Conservation (phyloP, 2,329 filamentous ascomycete species). For the Clonostachys sp. region DNA sequence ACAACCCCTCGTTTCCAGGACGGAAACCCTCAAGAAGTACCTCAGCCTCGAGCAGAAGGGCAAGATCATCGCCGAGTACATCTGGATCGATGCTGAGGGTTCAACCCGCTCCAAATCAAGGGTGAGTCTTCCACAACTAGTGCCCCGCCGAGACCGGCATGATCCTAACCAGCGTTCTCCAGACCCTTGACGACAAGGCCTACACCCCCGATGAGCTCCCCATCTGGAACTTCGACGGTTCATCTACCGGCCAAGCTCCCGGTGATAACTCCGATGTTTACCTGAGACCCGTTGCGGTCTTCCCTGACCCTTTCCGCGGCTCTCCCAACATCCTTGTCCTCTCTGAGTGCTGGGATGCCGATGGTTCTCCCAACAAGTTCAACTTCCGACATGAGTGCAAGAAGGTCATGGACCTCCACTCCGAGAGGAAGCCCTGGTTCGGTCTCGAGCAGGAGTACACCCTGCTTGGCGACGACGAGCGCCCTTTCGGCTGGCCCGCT, state of each 20-base stretch:
- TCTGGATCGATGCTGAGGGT: constrained; percentile 87
- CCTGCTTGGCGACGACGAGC: constrained; percentile 69
- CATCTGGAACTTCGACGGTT: constrained; percentile 63
- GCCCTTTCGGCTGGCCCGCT: constrained; percentile 71
- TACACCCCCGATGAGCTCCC: constrained; percentile 48
- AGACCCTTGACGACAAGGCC: constrained; percentile 46
- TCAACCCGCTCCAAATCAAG: constrained; percentile 91
- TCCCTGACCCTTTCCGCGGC: constrained; percentile 85
- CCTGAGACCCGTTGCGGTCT: constrained; percentile 85
- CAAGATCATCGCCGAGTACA: constrained; percentile 87
- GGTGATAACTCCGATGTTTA: constrained; percentile 98
- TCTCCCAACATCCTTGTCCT: constrained; percentile 92
- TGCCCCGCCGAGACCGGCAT: background rate
- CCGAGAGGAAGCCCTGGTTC: constrained; percentile 87
- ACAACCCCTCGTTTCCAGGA: background rate
- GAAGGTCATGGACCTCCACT: constrained; percentile 85
- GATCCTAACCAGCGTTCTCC: background rate
- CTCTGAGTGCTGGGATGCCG: constrained; percentile 88
- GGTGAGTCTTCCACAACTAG: constrained; percentile 54
- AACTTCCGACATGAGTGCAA: constrained; percentile 93
- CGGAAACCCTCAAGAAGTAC: constrained; percentile 71
- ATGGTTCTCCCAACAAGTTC: constrained; percentile 96
- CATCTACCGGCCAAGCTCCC: constrained; percentile 85
- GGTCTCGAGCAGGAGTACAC: constrained; percentile 97
- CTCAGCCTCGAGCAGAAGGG: constrained; percentile 86